Evolutionary conservation across 257 asterid species (phyloP).

Genomic region (Echites panduratus): DNA sequence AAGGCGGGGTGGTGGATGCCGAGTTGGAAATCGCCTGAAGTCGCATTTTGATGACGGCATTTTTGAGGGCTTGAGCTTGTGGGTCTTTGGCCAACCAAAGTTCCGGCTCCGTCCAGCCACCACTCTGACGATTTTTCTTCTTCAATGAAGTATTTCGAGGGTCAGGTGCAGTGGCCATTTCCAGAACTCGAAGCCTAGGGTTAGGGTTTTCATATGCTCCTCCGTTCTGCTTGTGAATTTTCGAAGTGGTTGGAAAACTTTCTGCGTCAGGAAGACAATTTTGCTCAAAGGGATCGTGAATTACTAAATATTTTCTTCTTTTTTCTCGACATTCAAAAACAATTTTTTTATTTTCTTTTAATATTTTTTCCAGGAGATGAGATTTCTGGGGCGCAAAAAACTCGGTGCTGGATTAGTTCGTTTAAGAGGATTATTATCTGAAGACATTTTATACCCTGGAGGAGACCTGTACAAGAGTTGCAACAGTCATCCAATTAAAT

Average conservation of each 20-base stretch:
- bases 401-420: background rate
- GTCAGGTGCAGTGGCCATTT: constrained; percentile 51
- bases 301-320: background rate
- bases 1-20: constrained; percentile 62
- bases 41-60: constrained; percentile 57
- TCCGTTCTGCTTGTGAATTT: background rate
- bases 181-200: constrained; percentile 28
- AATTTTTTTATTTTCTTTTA: background rate
- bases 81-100: constrained; percentile 43
- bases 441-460: background rate
- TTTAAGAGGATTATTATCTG: background rate
- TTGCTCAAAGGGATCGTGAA: background rate
- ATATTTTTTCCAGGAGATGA: constrained; percentile 13
- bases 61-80: constrained; percentile 39
- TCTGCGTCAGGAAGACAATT: background rate
- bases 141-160: constrained; percentile 12
- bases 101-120: constrained; percentile 53
- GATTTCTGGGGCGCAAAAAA: constrained; percentile 34
- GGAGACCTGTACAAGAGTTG: background rate
- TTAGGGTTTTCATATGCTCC: constrained; percentile 32
- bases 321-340: background rate
- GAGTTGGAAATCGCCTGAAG: constrained; percentile 54
- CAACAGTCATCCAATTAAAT: background rate
- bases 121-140: constrained; percentile 35
- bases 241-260: background rate